Conservation (phyloP, 192 early-diverging fungal genomes). For the Coemansia biformis region DNA sequence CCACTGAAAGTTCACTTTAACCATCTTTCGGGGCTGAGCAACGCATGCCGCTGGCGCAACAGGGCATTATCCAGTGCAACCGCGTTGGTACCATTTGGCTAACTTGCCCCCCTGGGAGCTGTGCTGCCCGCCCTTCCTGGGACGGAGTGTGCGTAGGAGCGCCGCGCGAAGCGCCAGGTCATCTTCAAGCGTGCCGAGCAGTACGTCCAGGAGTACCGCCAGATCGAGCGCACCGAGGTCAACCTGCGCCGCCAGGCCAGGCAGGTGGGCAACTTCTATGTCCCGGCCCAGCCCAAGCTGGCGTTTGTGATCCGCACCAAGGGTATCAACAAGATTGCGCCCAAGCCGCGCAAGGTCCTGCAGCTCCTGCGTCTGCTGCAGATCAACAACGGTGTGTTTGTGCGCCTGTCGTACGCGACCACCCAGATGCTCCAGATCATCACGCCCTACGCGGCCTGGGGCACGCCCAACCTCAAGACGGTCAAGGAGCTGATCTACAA, state of each 20-base stretch:
- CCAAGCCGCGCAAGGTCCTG: conserved; percentile 99
- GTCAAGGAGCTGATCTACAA: conserved; percentile 99
- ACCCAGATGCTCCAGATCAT: conserved; percentile 97
- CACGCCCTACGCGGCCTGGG: conserved; percentile 89
- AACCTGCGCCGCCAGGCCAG: conserved; percentile 92
- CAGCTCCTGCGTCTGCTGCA: conserved; percentile 97
- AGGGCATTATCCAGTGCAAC: too few species aligned
- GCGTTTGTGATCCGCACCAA: conserved; percentile 98
- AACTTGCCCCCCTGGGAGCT: too few species aligned
- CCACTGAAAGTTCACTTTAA: conserved; percentile 48
- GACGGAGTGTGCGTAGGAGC: conserved; percentile 37
- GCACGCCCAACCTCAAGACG: conserved; percentile 96
- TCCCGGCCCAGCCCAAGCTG: conserved; percentile 92
- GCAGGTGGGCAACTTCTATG: conserved; percentile 86
- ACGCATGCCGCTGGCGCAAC: too few species aligned
- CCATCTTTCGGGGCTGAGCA: conserved; percentile 84
- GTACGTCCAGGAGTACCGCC: conserved; percentile 96
- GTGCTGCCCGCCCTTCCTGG: too few species aligned
- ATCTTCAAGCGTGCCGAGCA: conserved; percentile 99
- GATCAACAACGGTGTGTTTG: conserved; percentile 99
- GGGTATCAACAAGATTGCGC: conserved; percentile 99
- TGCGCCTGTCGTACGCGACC: conserved; percentile 93
- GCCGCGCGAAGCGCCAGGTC: conserved; percentile 75
- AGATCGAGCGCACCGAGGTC: conserved; percentile 83
- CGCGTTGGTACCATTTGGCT: too few species aligned